phyloP scores from a whole-genome alignment of 2,329 filamentous ascomycete genomes.

The Pezicula radicicola region DNA sequence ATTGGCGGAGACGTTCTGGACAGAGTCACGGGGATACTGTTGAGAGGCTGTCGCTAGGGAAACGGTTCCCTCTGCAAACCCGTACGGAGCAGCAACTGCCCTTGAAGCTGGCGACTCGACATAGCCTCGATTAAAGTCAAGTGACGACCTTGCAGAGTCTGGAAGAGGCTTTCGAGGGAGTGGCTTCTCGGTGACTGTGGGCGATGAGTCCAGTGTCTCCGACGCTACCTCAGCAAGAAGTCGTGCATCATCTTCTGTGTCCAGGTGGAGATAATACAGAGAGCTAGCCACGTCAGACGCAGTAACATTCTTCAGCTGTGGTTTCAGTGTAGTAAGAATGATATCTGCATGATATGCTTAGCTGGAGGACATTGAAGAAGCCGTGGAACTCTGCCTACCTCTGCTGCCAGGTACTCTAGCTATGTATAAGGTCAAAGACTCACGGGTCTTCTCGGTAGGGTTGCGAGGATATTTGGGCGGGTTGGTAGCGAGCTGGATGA shows the following conservation, averaged over 20 bases:
- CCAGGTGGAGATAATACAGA: conserved; percentile 87
- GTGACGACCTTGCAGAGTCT: conserved; percentile 20
- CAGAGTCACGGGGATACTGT: background rate
- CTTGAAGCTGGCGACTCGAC: background rate
- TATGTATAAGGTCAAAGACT: conserved; percentile 83
- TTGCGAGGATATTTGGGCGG: conserved; percentile 83
- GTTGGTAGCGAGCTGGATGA: conserved; percentile 80
- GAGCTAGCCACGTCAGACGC: conserved; percentile 82
- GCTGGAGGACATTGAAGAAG: conserved; percentile 6
- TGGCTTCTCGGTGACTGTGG: conserved; percentile 11
- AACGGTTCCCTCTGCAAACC: background rate
- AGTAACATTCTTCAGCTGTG: conserved; percentile 83
- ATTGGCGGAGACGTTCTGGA: background rate
- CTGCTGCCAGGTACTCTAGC: conserved; percentile 87
- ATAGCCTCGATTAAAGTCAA: conserved; percentile 10
- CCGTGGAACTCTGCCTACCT: conserved; percentile 52
- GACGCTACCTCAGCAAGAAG: conserved; percentile 29
- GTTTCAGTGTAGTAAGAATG: conserved; percentile 88
- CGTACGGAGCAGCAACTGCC: background rate
- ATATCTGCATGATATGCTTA: conserved; percentile 60
- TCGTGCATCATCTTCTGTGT: conserved; percentile 55
- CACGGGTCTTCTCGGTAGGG: conserved; percentile 63
- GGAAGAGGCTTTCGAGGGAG: conserved; percentile 28
- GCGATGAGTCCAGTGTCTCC: conserved; percentile 5
- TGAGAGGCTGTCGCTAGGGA: background rate